These are phyloP conservation scores for Rhizopogon vinicolor DNA, from an alignment of 768 basidiomycete species.

Conservation along the genomic window DNA sequence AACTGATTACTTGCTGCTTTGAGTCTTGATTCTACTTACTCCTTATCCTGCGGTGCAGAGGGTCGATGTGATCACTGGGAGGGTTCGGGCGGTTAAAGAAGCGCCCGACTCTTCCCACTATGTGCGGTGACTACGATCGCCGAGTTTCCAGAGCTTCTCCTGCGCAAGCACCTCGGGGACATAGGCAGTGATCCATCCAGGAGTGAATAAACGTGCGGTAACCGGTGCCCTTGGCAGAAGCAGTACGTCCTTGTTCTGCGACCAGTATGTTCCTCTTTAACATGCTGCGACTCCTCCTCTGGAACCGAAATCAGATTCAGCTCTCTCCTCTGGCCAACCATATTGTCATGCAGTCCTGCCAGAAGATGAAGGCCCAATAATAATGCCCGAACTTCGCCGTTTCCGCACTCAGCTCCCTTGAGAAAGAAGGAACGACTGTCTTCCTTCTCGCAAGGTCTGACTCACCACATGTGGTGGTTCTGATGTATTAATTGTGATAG, in stretches of 20 bases:
- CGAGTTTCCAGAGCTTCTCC: slow-evolving; percentile 31
- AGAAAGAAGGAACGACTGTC: too few species aligned
- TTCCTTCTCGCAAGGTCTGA: too few species aligned
- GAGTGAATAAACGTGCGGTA: slow-evolving; percentile 40
- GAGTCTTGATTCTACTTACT: too few species aligned
- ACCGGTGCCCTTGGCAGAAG: slow-evolving; percentile 33
- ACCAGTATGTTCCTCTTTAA: slow-evolving; percentile 40
- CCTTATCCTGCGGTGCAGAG: slow-evolving; percentile 10
- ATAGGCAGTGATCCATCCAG: slow-evolving; percentile 41
- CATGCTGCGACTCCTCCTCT: neutral
- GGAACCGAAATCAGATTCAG: too few species aligned
- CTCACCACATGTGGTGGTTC: too few species aligned
- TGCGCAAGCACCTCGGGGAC: slow-evolving; percentile 30
- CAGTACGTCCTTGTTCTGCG: slow-evolving; percentile 82
- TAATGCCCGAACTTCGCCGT: too few species aligned
- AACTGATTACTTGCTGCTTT: too few species aligned
- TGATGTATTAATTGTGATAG: too few species aligned
- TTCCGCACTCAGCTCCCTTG: too few species aligned
- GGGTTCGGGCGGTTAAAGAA: slow-evolving; percentile 25
- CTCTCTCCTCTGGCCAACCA: neutral
- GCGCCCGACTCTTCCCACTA: slow-evolving; percentile 45
- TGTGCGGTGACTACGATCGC: slow-evolving; percentile 26
- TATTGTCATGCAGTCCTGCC: too few species aligned
- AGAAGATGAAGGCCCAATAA: too few species aligned
- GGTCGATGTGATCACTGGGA: slow-evolving; percentile 17